Base-by-base conservation (phyloP, 805 yeast species). In the Cyberlindnera veronae region DNA sequence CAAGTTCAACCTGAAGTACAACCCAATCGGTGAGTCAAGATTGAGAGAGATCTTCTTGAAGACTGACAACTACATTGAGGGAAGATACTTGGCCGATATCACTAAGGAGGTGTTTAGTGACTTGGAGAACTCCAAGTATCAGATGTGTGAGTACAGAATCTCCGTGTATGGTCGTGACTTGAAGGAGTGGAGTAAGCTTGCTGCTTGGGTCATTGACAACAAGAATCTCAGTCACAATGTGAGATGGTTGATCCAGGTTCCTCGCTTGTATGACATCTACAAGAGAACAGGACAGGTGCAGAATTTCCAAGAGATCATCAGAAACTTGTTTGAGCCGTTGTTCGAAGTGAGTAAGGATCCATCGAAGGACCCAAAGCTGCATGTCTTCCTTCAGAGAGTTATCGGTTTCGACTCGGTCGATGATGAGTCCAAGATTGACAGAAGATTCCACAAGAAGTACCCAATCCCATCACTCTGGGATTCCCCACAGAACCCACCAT, bases 321-420 rank as follows among this genome's bases (percentile, higher is more conserved):
- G 64, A 34, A 93, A 93, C 60, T 55, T 93, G 22, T 93, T 93
- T 65, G 71, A 76, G 60, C 99, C 99, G 6, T 68, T 93, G 44
- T 89, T 84, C 61, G 95, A 93, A 61, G 99, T 87, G 7, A 79
- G 96, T 3, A 72, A 79, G 53, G 76, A 90, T 61, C 99, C 99
- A 9, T 51, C 72, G 39, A 72, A 82, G 7, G 90, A 90, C 63
- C 99, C 99, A n/a, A 93, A 93, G 61, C 71, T 93, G 41, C 84
- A 83, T 56, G 74, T 89, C 4, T 90, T 93, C 61, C 67, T 93
- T 53, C 95, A 89, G 66, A 76, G 99, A 53, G 98, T 93, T 3
- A 84, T 93, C 55, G 99, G 99, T 0, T 93, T 93, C 63, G 99
- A 93, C 64, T 87, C 96, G 5, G 99, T 93, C 24, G 99, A 93